Evolutionary conservation across 768 basidiomycete genomes (phyloP), one percentile per base, ranked within the genome.

Genomic region (Hericium erinaceus): DNA sequence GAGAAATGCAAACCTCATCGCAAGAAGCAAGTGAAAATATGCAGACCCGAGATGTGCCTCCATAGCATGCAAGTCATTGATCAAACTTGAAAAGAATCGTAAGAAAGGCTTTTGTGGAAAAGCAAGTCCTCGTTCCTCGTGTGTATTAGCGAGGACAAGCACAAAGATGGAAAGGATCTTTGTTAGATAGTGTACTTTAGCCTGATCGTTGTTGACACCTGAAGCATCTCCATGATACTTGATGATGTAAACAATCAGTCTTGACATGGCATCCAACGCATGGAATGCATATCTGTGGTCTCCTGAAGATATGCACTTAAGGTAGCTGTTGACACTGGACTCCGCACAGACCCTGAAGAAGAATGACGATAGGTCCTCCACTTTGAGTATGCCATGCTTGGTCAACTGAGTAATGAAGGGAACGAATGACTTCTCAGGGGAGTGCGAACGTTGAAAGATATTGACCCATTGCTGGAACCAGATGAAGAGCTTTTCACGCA

Each of bases 91-190:
- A 77, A 98, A 98, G 75, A 99, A 95, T 55, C 97, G 83, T 76
- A 95, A 95, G 78, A 98, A 98, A 0, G 97, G 95, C 70, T 98
- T 93, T 71, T 95, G 93, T 65, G 95, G 88, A 79, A 99, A 99
- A 56, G 83, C 78, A 0, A 82, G 75, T 2, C 92, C 93, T 70
- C 93, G 89, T 67, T 98, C 93, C 72, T 98, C 94, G 66, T 99
- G 95, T 71, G 87, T 80, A 65, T 93, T 92, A 60, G 97, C 93
- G 57, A 99, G 75, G 10, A 98, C 94, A 58, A 98, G 83, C 28
- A 98, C 92, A 69, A 97, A 89, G 71, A 98, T 98, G 12, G 95
- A 95, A 58, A 99, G 74, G 58, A 98, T 98, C 75, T 98, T 98
- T 54, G 92, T 93, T 65, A 97, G 76, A 73, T 98, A 98, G 69